These are phyloP conservation scores for Leccinum pachyderme DNA, from an alignment of 1,284 basidiomycete genomes.

Conservation along the genomic window DNA sequence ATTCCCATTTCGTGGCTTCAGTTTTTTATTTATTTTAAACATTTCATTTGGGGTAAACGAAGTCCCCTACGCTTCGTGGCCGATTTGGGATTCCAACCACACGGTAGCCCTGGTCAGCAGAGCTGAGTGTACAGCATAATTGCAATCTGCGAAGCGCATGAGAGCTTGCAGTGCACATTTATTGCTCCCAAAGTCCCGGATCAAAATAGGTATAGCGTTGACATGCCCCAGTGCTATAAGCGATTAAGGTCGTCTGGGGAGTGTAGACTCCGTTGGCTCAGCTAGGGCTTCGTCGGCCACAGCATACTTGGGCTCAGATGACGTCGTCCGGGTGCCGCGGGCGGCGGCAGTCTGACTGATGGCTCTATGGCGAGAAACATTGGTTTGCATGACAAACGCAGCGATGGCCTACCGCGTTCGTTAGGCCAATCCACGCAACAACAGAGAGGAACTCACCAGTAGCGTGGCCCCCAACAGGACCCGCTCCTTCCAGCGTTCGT, in stretches of 20 bases:
- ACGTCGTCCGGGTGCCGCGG: constrained; percentile 3
- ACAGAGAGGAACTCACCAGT: constrained; percentile 40
- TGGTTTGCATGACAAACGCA: constrained; percentile 29
- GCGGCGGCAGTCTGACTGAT: constrained; percentile 6
- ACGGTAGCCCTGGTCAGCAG: not conserved
- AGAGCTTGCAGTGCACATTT: not conserved
- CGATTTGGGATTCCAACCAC: not conserved
- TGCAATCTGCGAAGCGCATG: not conserved
- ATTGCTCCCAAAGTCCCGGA: not conserved
- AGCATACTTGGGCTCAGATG: constrained; percentile 4
- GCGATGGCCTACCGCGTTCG: constrained; percentile 9
- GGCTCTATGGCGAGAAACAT: constrained; percentile 20
- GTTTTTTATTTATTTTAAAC: too few relatives aligned
- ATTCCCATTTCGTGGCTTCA: not conserved
- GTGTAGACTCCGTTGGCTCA: constrained; percentile 11
- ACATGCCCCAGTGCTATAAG: not conserved
- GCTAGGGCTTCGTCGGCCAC: constrained; percentile 22
- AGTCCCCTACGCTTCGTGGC: not conserved
- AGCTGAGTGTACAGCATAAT: not conserved
- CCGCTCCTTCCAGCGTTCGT: constrained; percentile 58
- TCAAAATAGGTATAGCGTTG: not conserved
- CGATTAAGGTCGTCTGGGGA: constrained; percentile 1
- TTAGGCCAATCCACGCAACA: not conserved
- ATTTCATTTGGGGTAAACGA: not conserved
- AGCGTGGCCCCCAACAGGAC: constrained; percentile 48